Evolutionary conservation across 345 rosid species (phyloP).

Genomic region (Excoecaria agallocha): DNA sequence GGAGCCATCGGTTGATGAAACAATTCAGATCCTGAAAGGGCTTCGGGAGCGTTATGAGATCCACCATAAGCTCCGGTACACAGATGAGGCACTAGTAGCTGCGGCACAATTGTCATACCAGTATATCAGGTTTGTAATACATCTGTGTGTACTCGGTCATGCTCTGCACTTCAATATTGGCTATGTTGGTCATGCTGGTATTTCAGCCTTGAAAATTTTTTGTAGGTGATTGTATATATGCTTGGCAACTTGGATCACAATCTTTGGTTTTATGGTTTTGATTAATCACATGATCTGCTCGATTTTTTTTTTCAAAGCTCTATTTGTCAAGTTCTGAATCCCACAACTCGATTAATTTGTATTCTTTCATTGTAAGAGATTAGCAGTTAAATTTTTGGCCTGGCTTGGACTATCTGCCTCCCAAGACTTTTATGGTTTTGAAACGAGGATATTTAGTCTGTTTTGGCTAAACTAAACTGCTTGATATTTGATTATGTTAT

Average conservation of each 20-base stretch:
- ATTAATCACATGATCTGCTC: background rate
- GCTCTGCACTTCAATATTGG: background rate
- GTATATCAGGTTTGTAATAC: conserved; percentile 69
- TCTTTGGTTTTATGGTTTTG: background rate
- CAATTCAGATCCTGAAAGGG: conserved; percentile 88
- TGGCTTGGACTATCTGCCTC: background rate
- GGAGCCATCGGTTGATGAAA: conserved; percentile 92
- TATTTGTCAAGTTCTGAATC: background rate
- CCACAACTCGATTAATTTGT: background rate
- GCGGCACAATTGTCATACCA: conserved; percentile 96
- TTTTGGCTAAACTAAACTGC: background rate
- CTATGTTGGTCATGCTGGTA: background rate
- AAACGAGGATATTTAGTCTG: background rate
- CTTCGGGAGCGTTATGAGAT: conserved; percentile 94
- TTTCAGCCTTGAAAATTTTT: too few relatives aligned
- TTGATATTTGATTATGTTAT: background rate
- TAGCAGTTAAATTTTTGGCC: background rate
- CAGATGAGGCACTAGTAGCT: conserved; percentile 80
- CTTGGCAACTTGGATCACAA: background rate
- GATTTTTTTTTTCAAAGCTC: background rate
- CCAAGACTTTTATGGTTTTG: background rate
- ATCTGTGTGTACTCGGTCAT: background rate
- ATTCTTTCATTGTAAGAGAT: background rate
- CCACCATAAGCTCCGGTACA: conserved; percentile 96
- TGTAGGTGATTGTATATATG: background rate